Base-by-base conservation (phyloP, 148 eudicot species). In the Silene conica region DNA sequence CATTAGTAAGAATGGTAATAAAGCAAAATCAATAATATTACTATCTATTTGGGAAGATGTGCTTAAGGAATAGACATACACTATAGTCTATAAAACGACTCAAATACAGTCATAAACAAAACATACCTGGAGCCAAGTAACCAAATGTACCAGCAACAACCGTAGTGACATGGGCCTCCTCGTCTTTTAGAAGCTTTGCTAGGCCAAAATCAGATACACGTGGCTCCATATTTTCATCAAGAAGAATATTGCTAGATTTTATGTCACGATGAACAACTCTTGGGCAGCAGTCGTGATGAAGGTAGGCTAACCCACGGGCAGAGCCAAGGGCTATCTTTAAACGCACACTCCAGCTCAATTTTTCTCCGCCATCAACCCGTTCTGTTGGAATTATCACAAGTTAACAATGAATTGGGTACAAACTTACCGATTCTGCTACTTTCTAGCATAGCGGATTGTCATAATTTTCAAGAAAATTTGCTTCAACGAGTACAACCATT, bases 121-220 rank as follows among this genome's bases (percentile, higher is more conserved):
- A 68, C 81, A 20, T 73, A 91, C 98, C 98, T 78, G 98, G 97
- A 70, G 98, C 98, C 79, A 94, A 81, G 79, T 94, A 94, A 66
- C 98, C 98, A 74, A 94, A 94, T 76, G 98, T 94, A 61, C 98
- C 98, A 61, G 98, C 98, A 75, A 94, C 97, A 70, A 94, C 96
- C 14, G 98, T 94, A 6, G 98, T 94, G 60, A 94, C 90, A 83
- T 94, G 97, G 66, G 96, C 89, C 67, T 92, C 97, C 85, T 94
- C 97, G 52, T 94, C 98, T 45, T 89, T 94, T 73, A 94, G 79
- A 76, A 94, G 93, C 80, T 94, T 94, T 20, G 97, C 98, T 67
- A 94, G 97, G 38, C 98, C 98, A 82, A 92, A 94, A 74, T 94
- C 98, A 41, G 98, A 86, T 31, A 94, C 98, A 79, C 55, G 97